Percentiles rank a stretch among this genome's conserved stretches.
Conservation (phyloP, 805 yeast genomes). For the Barnettozyma vustinii region DNA sequence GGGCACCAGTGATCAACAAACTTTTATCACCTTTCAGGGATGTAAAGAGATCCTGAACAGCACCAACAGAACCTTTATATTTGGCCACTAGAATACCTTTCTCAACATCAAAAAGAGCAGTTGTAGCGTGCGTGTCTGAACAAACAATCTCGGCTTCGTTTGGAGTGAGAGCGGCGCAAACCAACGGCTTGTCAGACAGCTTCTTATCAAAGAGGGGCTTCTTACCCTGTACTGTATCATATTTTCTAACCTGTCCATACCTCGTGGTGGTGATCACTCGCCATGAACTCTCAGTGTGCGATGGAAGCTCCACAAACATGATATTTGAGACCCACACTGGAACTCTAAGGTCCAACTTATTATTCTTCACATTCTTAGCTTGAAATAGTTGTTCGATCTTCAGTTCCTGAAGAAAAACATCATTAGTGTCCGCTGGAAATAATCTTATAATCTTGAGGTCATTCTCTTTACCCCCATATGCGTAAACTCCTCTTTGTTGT, state of each 20-base stretch:
- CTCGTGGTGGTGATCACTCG: slow-evolving; percentile 62
- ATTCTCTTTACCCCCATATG: slow-evolving; percentile 83
- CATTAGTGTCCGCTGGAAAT: slow-evolving; percentile 21
- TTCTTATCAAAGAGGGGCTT: slow-evolving; percentile 60
- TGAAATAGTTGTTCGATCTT: slow-evolving; percentile 43
- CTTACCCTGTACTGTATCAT: slow-evolving; percentile 62
- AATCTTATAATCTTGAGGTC: slow-evolving; percentile 51
- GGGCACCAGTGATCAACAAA: slow-evolving; percentile 70
- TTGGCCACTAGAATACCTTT: slow-evolving; percentile 59
- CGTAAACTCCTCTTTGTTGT: slow-evolving; percentile 47
- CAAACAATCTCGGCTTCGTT: slow-evolving; percentile 45
- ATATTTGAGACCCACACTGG: slow-evolving; percentile 75
- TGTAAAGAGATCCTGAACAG: slow-evolving; percentile 37
- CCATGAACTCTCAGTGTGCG: slow-evolving; percentile 34
- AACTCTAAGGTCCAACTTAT: slow-evolving; percentile 69
- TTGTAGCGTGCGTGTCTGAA: slow-evolving; percentile 65
- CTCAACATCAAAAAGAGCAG: slow-evolving; percentile 48
- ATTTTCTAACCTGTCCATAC: slow-evolving; percentile 70
- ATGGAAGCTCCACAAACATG: slow-evolving; percentile 34
- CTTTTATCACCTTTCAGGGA: slow-evolving; percentile 28
- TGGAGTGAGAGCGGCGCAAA: slow-evolving; percentile 27
- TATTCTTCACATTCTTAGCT: slow-evolving; percentile 81
- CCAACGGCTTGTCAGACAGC: slow-evolving; percentile 49
- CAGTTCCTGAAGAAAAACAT: slow-evolving; percentile 21
- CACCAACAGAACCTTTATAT: slow-evolving; percentile 73